A percentile compares a stretch with the other conserved stretches of the same genome.
Conservation (phyloP, 1,284 basidiomycete species). For the Xanthoconium separans region DNA sequence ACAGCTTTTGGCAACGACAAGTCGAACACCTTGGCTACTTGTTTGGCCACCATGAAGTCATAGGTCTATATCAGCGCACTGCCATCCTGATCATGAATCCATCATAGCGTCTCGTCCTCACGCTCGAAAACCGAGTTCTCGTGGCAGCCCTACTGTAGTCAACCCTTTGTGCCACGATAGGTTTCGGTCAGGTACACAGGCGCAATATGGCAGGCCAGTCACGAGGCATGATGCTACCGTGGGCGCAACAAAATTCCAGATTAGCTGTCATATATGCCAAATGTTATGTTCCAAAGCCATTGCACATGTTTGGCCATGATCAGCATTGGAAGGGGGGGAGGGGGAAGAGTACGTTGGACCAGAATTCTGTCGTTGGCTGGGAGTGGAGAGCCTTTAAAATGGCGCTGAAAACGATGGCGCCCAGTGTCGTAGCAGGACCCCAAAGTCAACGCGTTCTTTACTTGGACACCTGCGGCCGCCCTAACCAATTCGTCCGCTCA, state of each 20-base stretch:
- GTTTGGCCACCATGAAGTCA: not conserved
- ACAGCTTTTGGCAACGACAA: slow-evolving; percentile 4
- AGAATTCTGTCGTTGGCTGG: not conserved
- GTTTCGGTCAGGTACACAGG: slow-evolving; percentile 12
- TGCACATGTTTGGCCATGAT: slow-evolving; percentile 16
- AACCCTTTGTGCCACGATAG: not conserved
- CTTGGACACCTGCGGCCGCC: slow-evolving; percentile 5
- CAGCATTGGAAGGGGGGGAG: slow-evolving; percentile 1
- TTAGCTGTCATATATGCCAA: slow-evolving; percentile 12
- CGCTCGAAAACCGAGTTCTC: not conserved
- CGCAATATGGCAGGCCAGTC: slow-evolving; percentile 1
- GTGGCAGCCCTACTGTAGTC: not conserved
- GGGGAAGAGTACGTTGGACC: not conserved
- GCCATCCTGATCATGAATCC: not conserved
- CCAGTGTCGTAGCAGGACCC: not conserved
- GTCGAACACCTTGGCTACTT: not conserved
- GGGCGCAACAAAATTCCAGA: slow-evolving; percentile 22
- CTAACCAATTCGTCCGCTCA: not conserved
- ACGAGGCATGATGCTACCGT: not conserved
- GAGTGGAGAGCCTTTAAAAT: not conserved
- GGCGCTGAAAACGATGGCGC: not conserved
- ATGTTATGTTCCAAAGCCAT: slow-evolving; percentile 29
- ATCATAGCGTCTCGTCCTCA: not conserved
- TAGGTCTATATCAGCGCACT: not conserved
- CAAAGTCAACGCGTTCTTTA: slow-evolving; percentile 7